These are phyloP conservation scores for Podospora pseudoanserina DNA, from an alignment of 495 filamentous ascomycete genomes.

Conservation along the genomic window DNA sequence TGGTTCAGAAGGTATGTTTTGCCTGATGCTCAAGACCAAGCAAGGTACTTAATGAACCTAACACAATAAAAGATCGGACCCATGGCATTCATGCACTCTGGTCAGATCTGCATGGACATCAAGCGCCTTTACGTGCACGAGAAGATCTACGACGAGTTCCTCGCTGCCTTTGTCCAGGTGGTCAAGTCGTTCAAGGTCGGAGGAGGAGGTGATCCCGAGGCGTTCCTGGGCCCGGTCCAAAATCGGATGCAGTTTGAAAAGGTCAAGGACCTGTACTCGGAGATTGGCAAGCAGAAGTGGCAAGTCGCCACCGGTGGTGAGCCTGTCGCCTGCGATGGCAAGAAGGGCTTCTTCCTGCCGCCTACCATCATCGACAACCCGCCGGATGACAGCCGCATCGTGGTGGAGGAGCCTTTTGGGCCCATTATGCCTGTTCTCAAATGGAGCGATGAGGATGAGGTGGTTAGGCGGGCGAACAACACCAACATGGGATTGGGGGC, in stretches of 20 bases:
- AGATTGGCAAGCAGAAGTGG: constrained; percentile 39
- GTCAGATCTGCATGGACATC: constrained; percentile 48
- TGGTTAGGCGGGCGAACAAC: constrained; percentile 52
- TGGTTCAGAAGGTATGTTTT: constrained; percentile 50
- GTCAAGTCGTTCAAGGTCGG: constrained; percentile 47
- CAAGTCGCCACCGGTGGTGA: constrained; percentile 36
- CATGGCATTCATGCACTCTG: constrained; percentile 55
- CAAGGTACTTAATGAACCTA: neutral
- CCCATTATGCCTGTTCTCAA: constrained; percentile 55
- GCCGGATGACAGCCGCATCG: constrained; percentile 38
- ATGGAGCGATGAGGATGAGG: constrained; percentile 53
- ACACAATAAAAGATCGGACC: constrained; percentile 34
- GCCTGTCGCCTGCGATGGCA: constrained; percentile 4
- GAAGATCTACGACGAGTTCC: constrained; percentile 59
- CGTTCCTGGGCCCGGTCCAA: constrained; percentile 54
- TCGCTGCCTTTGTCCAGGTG: constrained; percentile 49
- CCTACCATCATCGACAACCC: constrained; percentile 46
- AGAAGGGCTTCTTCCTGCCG: constrained; percentile 40
- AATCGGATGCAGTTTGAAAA: constrained; percentile 57
- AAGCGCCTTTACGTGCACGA: constrained; percentile 69
- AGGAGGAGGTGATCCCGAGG: constrained; percentile 30
- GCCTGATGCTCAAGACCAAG: constrained; percentile 31
- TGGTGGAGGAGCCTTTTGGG: constrained; percentile 47
- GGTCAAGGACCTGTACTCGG: constrained; percentile 41
- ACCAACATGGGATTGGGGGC: constrained; percentile 51